phyloP scores from a whole-genome alignment of 164 flowering plant species.

The Kingdonia uniflora region DNA sequence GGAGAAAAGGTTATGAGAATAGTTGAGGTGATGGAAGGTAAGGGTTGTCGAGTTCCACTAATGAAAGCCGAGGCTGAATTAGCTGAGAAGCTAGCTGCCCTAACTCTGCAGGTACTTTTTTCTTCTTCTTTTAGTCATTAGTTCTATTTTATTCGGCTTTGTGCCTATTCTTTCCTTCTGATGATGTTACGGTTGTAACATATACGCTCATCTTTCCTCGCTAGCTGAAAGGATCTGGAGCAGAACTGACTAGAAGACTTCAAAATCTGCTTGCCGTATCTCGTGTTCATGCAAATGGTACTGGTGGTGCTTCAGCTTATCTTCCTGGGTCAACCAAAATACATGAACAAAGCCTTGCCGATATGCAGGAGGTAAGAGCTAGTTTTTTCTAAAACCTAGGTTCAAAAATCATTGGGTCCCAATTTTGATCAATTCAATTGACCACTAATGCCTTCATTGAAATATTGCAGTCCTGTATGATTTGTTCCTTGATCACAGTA shows the following conservation, averaged over 20 bases:
- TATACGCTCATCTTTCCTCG: too few relatives aligned
- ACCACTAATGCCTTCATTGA: too few relatives aligned
- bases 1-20: slow-evolving; percentile 73
- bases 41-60: slow-evolving; percentile 76
- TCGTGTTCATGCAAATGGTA: slow-evolving; percentile 66
- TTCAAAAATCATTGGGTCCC: too few relatives aligned
- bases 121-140: slow-evolving; percentile 8
- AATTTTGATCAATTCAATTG: too few relatives aligned
- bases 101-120: slow-evolving; percentile 73
- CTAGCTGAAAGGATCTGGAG: slow-evolving; percentile 94
- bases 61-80: slow-evolving; percentile 85
- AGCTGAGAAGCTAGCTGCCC: slow-evolving; percentile 76
- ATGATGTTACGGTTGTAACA: too few relatives aligned
- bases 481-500: too few relatives aligned
- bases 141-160: too few relatives aligned
- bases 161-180: too few relatives aligned
- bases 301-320: slow-evolving; percentile 45
- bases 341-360: slow-evolving; percentile 77
- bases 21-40: slow-evolving; percentile 84
- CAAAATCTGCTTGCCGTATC: slow-evolving; percentile 67
- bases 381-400: not conserved
- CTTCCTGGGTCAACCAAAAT: slow-evolving; percentile 89
- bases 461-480: too few relatives aligned
- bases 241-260: slow-evolving; percentile 85
- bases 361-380: slow-evolving; percentile 85